Conservation (phyloP, 306 rosid species). For the Quercus mongolica region DNA sequence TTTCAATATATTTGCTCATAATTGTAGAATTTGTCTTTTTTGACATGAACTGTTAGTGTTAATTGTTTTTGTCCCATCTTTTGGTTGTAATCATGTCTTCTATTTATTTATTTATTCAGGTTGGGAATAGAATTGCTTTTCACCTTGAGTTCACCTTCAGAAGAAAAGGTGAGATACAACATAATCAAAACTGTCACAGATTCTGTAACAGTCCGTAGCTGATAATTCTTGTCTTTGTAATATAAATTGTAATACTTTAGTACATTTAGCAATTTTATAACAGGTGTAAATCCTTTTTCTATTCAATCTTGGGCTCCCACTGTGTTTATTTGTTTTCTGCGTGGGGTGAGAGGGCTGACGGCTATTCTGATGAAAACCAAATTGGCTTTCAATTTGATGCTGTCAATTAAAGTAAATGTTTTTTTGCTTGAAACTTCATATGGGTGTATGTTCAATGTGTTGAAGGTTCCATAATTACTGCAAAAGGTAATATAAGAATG, state of each 20-base stretch:
- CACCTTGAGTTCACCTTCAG: slow-evolving; percentile 28
- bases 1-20: neutral
- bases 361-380: neutral
- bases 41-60: neutral
- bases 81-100: neutral
- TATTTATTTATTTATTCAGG: slow-evolving; percentile 22
- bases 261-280: slow-evolving; percentile 18
- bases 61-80: neutral
- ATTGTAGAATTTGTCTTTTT: neutral
- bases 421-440: neutral
- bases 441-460: neutral
- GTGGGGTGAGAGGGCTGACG: neutral
- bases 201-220: slow-evolving; percentile 24
- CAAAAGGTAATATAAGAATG: too few relatives aligned
- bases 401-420: neutral
- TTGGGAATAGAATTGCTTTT: slow-evolving; percentile 26
- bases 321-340: neutral
- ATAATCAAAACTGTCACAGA: slow-evolving; percentile 17
- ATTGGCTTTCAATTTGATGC: neutral
- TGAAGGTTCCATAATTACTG: neutral
- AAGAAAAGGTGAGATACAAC: slow-evolving; percentile 11
- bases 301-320: neutral
- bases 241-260: slow-evolving; percentile 7
- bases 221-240: slow-evolving; percentile 1
- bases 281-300: slow-evolving; percentile 7